These are phyloP conservation scores for Phlyctochytrium bullatum DNA, from an alignment of 192 early-diverging fungal genomes.

Conservation along the genomic window DNA sequence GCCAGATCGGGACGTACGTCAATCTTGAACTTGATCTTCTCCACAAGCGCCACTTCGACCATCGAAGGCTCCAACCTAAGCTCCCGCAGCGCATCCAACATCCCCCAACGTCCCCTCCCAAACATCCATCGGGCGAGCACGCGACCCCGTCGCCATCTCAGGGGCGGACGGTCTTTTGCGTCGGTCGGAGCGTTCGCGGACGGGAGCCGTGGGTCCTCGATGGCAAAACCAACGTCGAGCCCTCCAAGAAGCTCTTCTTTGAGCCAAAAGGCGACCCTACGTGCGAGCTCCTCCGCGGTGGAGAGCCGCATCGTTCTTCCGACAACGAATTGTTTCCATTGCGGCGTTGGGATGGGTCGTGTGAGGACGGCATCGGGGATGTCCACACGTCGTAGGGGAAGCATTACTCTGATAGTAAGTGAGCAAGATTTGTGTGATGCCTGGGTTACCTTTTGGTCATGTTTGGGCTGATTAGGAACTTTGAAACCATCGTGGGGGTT, in stretches of 20 bases:
- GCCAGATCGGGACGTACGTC: slow-evolving; percentile 9
- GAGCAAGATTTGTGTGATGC: background rate
- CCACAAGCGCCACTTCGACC: slow-evolving; percentile 57
- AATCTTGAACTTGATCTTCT: slow-evolving; percentile 61
- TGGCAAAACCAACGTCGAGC: slow-evolving; percentile 28
- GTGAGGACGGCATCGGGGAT: slow-evolving; percentile 45
- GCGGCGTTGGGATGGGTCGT: slow-evolving; percentile 64
- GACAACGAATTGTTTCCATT: slow-evolving; percentile 78
- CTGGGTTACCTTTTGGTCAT: slow-evolving; percentile 41
- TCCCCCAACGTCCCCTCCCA: slow-evolving; percentile 51
- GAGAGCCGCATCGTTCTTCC: slow-evolving; percentile 50
- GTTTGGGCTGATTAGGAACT: slow-evolving; percentile 38
- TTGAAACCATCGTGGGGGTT: slow-evolving; percentile 19
- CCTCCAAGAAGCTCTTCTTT: slow-evolving; percentile 61
- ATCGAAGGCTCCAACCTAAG: slow-evolving; percentile 53
- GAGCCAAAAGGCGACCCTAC: slow-evolving; percentile 73
- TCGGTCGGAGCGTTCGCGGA: slow-evolving; percentile 5
- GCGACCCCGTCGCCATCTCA: slow-evolving; percentile 13
- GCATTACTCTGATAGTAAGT: slow-evolving; percentile 47
- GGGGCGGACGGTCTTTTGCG: background rate
- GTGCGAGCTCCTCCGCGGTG: slow-evolving; percentile 51
- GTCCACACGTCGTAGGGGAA: slow-evolving; percentile 64
- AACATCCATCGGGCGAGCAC: slow-evolving; percentile 28
- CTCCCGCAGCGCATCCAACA: slow-evolving; percentile 48
- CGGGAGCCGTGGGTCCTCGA: slow-evolving; percentile 27